Evolutionary conservation across 2,329 filamentous ascomycete species (phyloP).

Genomic region (Conoideocrella luteorostrata): DNA sequence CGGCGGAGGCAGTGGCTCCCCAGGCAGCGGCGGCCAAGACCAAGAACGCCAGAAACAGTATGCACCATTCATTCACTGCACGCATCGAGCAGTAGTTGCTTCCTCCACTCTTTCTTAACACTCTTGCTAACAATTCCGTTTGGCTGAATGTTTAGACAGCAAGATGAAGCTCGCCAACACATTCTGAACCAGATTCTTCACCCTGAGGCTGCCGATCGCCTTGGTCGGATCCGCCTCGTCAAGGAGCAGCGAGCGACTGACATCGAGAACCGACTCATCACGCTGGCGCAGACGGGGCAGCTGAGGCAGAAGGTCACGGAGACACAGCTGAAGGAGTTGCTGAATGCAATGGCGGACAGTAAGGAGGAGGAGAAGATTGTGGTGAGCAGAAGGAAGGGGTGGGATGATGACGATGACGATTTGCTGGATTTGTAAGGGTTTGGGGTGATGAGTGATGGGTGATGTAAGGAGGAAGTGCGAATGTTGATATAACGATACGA

Average conservation of each 20-base stretch:
- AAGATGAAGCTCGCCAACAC: slow-evolving; percentile 64
- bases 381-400: slow-evolving; percentile 73
- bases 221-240: slow-evolving; percentile 90
- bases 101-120: not conserved
- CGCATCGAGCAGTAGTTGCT: not conserved
- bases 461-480: no score
- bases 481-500: no score
- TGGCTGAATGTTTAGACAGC: slow-evolving; percentile 27
- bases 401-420: slow-evolving; percentile 81
- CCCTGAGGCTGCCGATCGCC: slow-evolving; percentile 85
- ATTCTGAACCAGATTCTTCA: slow-evolving; percentile 91
- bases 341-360: slow-evolving; percentile 77
- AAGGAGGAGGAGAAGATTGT: slow-evolving; percentile 80
- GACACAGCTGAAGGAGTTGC: slow-evolving; percentile 84
- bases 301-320: slow-evolving; percentile 83
- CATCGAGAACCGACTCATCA: slow-evolving; percentile 88
- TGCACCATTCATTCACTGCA: slow-evolving; percentile 9
- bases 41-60: slow-evolving; percentile 55
- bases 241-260: slow-evolving; percentile 87
- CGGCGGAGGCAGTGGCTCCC: slow-evolving; percentile 31
- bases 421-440: slow-evolving; percentile 52
- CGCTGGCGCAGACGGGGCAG: slow-evolving; percentile 83
- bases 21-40: slow-evolving; percentile 35
- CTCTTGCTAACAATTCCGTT: not conserved
- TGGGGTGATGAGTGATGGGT: no score